Evolutionary conservation across 108 stramenopile species (phyloP).

Genomic region (Schizochytrium sp.): DNA sequence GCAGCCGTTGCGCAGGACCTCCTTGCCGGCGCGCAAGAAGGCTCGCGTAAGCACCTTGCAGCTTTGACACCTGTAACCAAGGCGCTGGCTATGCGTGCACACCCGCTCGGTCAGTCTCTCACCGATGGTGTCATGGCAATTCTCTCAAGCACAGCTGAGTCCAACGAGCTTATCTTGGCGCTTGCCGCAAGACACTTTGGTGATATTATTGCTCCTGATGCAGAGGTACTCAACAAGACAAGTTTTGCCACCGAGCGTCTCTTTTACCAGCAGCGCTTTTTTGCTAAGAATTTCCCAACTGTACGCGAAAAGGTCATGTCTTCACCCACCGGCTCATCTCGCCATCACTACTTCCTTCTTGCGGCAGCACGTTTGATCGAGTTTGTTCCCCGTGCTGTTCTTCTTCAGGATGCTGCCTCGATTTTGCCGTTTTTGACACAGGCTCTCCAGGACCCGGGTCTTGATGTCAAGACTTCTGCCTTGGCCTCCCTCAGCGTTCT

Average conservation of each 20-base stretch:
- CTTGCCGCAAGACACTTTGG: constrained; percentile 18
- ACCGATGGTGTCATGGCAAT: constrained; percentile 35
- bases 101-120: background rate
- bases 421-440: background rate
- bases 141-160: background rate
- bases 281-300: background rate
- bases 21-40: constrained; percentile 5
- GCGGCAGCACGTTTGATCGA: constrained; percentile 44
- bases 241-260: constrained; percentile 20
- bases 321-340: background rate
- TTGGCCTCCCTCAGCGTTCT: constrained; percentile 6
- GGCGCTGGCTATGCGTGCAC: constrained; percentile 26
- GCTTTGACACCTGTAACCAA: background rate
- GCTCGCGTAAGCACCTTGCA: background rate
- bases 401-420: background rate
- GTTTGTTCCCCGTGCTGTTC: background rate
- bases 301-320: background rate
- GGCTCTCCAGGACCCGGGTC: constrained; percentile 17
- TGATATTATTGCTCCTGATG: background rate
- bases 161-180: background rate
- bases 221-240: background rate
- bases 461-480: constrained; percentile 24
- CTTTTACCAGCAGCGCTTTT: constrained; percentile 32
- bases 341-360: background rate
- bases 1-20: background rate